phyloP scores from a whole-genome alignment of 2,329 filamentous ascomycete species.

The Curvularia hawaiiensis region DNA sequence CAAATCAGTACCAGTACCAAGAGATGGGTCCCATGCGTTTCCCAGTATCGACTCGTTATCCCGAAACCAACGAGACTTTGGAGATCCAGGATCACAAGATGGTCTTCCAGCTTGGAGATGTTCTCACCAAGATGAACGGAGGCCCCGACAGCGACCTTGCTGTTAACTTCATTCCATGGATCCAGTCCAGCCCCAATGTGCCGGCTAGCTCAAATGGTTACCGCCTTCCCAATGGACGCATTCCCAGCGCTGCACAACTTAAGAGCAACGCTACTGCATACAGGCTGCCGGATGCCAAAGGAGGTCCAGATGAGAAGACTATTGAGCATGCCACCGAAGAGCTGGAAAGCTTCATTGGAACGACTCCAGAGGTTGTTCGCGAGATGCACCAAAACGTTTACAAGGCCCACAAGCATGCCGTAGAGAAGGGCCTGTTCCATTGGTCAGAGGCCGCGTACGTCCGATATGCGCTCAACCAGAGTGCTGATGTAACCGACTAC shows the following conservation, averaged over 20 bases:
- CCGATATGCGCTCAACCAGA: conserved; percentile 62
- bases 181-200: conserved; percentile 61
- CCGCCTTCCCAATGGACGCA: conserved; percentile 42
- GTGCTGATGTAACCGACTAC: conserved; percentile 59
- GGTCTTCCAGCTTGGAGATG: conserved; percentile 66
- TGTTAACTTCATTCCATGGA: conserved; percentile 68
- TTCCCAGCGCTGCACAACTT: conserved; percentile 39
- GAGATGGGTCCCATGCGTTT: conserved; percentile 72
- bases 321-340: conserved; percentile 29
- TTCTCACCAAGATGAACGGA: conserved; percentile 64
- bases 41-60: conserved; percentile 57
- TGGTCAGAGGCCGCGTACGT: conserved; percentile 70
- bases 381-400: conserved; percentile 56
- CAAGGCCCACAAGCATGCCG: conserved; percentile 59
- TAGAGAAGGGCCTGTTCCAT: conserved; percentile 62
- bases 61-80: conserved; percentile 60
- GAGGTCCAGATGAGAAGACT: conserved; percentile 24
- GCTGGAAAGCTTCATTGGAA: conserved; percentile 25
- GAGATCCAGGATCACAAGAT: conserved; percentile 68
- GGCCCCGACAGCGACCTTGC: conserved; percentile 53
- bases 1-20: conserved; percentile 69
- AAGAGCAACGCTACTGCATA: conserved; percentile 34
- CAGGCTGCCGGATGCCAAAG: conserved; percentile 17
- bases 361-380: conserved; percentile 32
- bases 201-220: conserved; percentile 50